Evolutionary conservation across 345 rosid species (phyloP), one percentile per base, ranked within the genome.

Genomic region (Acer campestre): DNA sequence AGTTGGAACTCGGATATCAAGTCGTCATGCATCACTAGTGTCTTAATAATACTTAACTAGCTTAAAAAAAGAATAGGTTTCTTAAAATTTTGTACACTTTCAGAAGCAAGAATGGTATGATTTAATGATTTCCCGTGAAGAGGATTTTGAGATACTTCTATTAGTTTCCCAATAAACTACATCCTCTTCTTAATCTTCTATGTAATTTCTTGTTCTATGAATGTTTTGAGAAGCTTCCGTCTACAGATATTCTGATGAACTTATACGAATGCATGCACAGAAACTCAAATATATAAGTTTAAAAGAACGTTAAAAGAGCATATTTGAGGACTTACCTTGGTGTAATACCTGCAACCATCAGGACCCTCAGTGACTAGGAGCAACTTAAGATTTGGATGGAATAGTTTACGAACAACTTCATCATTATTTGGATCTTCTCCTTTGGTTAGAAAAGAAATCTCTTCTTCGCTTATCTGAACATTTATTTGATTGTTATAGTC

Each of bases 381-480:
- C 85, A 95, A 83, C 76, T 89, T 93, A 74, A 92, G 91, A 80
- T 89, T 88, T 8, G 89, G 89, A 84, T 93, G 99, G 80, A 84
- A 92, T 16, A 93, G 66, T 78, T 92, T 94, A 7, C 88, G 87
- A 14, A 91, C 94, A 42, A 91, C 97, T 77, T 85, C 82, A 42
- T 93, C 98, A 79, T 95, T 95, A 29, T 91, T 92, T 4, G 99
- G 98, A 86, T 95, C 97, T 87, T 93, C 93, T 80, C 98, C 99
- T 78, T 87, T 74, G 12, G 97, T 93, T 77, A 95, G 86, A 85
- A 95, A 95, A 10, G 87, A 76, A 55, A 96, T 86, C 81, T 96
- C 99, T 79, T 92, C 98, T 92, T 96, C 97, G 74, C 97, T 93
- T 80, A 89, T 75, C 99, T 95, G 90, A 38, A 75, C 73, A 75